Conservation (phyloP, 1,284 basidiomycete genomes). For the Dichomitus squalens region DNA sequence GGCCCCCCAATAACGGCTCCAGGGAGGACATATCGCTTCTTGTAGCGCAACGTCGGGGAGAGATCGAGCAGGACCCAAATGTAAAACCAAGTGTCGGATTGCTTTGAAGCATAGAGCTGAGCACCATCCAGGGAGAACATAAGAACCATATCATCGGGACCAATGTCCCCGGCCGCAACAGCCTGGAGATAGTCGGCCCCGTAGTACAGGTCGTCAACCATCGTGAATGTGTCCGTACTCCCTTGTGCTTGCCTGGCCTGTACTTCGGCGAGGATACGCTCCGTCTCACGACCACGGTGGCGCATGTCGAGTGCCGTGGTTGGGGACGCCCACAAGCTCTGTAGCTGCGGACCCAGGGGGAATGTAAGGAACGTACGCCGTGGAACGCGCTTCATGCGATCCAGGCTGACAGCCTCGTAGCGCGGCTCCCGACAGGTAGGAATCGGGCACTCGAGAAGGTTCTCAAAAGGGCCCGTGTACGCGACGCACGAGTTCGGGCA, state of each 20-base stretch:
- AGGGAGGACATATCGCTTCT: slow-evolving; percentile 27
- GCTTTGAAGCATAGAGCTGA: slow-evolving; percentile 32
- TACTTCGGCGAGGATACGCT: neutral
- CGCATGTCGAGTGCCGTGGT: slow-evolving; percentile 10
- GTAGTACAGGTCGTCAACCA: no score
- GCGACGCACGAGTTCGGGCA: slow-evolving; percentile 1
- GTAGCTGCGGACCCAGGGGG: slow-evolving; percentile 29
- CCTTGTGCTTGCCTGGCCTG: no score
- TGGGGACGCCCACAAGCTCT: no score
- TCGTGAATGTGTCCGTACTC: no score
- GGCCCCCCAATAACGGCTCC: slow-evolving; percentile 29
- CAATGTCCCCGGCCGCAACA: slow-evolving; percentile 13
- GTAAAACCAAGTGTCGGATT: slow-evolving; percentile 32
- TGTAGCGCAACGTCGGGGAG: slow-evolving; percentile 23
- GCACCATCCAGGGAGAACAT: no score
- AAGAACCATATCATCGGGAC: slow-evolving; percentile 30
- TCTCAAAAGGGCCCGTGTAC: neutral
- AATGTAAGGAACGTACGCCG: slow-evolving; percentile 20
- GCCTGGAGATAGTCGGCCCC: no score
- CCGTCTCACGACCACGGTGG: neutral
- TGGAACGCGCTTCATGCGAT: neutral
- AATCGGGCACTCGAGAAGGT: neutral
- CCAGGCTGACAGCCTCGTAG: no score
- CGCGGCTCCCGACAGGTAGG: no score
- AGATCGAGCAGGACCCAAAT: slow-evolving; percentile 30